Conservation (phyloP, 1,284 basidiomycete species). For the Tylopilus sp. region DNA sequence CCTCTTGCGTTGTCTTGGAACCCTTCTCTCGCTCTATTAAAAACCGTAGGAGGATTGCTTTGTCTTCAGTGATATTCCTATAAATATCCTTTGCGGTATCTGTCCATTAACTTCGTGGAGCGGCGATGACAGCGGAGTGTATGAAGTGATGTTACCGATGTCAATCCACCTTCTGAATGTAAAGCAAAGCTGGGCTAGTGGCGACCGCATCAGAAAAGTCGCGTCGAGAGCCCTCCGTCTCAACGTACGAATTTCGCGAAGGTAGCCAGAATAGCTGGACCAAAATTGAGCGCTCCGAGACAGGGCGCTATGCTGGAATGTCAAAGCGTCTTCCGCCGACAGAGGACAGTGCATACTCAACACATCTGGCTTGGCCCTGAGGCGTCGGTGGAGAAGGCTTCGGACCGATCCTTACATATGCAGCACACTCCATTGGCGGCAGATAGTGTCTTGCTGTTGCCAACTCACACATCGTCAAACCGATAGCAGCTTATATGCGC, state of each 20-base stretch:
- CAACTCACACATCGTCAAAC: slow-evolving; percentile 73
- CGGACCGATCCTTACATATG: slow-evolving; percentile 33
- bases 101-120: slow-evolving; percentile 26
- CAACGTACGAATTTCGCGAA: slow-evolving; percentile 67
- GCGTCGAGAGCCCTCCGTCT: slow-evolving; percentile 16
- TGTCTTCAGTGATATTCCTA: slow-evolving; percentile 59
- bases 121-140: slow-evolving; percentile 14
- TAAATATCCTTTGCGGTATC: slow-evolving; percentile 67
- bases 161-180: slow-evolving; percentile 69
- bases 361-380: slow-evolving; percentile 44
- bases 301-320: slow-evolving; percentile 47
- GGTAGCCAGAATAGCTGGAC: slow-evolving; percentile 79
- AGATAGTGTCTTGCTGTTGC: slow-evolving; percentile 64
- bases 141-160: slow-evolving; percentile 45
- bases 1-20: slow-evolving; percentile 27
- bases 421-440: slow-evolving; percentile 60
- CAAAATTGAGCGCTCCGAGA: slow-evolving; percentile 75
- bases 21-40: slow-evolving; percentile 44
- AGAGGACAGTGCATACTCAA: slow-evolving; percentile 43
- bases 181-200: slow-evolving; percentile 65
- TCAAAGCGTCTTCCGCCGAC: slow-evolving; percentile 4
- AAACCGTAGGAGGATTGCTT: slow-evolving; percentile 47
- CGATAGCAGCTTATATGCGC: slow-evolving; percentile 56
- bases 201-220: slow-evolving; percentile 15
- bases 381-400: slow-evolving; percentile 5